Evolutionary conservation across 495 filamentous ascomycete species (phyloP).

Genomic region (Bacidia rubella): DNA sequence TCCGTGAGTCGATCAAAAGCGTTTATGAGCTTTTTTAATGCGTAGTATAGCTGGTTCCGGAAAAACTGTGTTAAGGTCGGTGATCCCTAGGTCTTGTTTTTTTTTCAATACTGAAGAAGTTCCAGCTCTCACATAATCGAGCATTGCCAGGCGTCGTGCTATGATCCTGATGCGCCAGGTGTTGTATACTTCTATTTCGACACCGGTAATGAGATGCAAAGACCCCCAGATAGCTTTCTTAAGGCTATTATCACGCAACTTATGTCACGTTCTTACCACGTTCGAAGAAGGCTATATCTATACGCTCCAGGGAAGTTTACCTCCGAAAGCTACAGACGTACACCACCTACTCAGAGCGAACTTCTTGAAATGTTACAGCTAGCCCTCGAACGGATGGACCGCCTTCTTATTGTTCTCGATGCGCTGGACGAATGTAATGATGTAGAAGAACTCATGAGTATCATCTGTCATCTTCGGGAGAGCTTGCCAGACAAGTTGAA

Average conservation of each 20-base stretch:
- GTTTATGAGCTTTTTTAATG: too few relatives aligned
- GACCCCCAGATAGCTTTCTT: constrained; percentile 19
- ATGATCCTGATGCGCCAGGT: neutral
- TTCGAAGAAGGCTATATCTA: neutral
- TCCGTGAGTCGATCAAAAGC: neutral
- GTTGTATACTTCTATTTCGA: constrained; percentile 22
- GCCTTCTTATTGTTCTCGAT: constrained; percentile 4
- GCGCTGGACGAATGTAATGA: constrained; percentile 8
- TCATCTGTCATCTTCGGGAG: neutral
- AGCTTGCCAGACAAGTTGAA: neutral
- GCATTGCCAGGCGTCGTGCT: neutral
- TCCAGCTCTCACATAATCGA: neutral
- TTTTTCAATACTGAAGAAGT: neutral
- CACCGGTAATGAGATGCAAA: constrained; percentile 19
- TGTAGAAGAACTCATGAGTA: neutral
- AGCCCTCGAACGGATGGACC: neutral
- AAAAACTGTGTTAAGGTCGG: constrained; percentile 1
- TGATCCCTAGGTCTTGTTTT: neutral
- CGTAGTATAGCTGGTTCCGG: neutral
- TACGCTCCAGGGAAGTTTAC: neutral
- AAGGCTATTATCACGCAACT: constrained; percentile 22
- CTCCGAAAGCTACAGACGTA: too few relatives aligned
- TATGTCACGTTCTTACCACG: neutral
- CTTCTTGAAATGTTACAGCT: neutral
- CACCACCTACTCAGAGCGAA: neutral